These are phyloP conservation scores for Polygonum aviculare DNA, from an alignment of 148 eudicot genomes.

Conservation along the genomic window DNA sequence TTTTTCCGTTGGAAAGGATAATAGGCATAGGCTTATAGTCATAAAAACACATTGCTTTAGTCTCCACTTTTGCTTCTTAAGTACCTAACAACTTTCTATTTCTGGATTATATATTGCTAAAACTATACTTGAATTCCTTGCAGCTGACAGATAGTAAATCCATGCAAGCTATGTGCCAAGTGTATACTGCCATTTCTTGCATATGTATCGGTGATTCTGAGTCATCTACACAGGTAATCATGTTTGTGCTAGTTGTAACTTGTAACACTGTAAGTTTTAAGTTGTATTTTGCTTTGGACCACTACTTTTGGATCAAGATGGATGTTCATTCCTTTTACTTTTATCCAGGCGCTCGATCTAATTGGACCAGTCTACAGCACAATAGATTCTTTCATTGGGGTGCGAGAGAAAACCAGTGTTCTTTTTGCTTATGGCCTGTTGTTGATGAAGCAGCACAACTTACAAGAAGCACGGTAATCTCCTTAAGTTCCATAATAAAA, in stretches of 20 bases:
- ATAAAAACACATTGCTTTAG: not conserved
- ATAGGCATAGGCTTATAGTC: not conserved
- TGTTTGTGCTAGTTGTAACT: not conserved
- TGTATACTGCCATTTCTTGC: constrained; percentile 84
- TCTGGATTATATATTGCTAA: not conserved
- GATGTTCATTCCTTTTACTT: not conserved
- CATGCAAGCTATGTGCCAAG: constrained; percentile 77
- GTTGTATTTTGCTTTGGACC: not conserved
- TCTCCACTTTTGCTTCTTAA: not conserved
- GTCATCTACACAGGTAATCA: constrained; percentile 61
- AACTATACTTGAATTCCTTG: constrained; percentile 12
- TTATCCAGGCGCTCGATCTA: constrained; percentile 75
- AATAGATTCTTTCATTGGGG: constrained; percentile 86
- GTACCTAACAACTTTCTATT: not conserved
- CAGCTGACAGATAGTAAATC: constrained; percentile 90
- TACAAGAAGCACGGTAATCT: constrained; percentile 85
- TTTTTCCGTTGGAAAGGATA: not conserved
- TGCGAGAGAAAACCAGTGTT: constrained; percentile 81
- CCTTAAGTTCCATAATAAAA: not conserved
- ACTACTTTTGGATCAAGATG: not conserved
- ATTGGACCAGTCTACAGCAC: constrained; percentile 66
- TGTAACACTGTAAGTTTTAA: not conserved
- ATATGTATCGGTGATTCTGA: constrained; percentile 86
- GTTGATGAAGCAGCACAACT: constrained; percentile 86
- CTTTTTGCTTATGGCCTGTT: constrained; percentile 90